Evolutionary conservation across 352 stramenopile species (phyloP).

Genomic region (Hyphochytrium catenoides): DNA sequence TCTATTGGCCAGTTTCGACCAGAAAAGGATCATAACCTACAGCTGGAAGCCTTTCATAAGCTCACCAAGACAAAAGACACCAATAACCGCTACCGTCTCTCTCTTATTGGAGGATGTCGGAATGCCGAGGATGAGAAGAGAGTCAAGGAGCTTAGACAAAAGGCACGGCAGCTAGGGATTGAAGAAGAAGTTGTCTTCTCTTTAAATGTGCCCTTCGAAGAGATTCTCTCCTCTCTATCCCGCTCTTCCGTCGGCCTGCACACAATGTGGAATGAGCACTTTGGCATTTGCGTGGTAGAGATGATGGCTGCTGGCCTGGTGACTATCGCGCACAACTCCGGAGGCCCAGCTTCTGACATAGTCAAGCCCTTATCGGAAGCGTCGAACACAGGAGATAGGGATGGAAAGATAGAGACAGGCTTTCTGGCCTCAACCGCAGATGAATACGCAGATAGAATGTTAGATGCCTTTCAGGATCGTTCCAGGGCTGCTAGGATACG

Average conservation of each 20-base stretch:
- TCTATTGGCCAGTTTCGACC: conserved; percentile 95
- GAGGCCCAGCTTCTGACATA: conserved; percentile 82
- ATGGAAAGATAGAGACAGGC: conserved; percentile 17
- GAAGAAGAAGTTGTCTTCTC: conserved; percentile 69
- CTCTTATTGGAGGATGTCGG: conserved; percentile 81
- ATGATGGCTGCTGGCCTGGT: conserved; percentile 95
- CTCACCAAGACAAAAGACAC: conserved; percentile 22
- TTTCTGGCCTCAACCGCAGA: conserved; percentile 56
- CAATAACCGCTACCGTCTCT: conserved; percentile 1
- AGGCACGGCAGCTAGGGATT: conserved; percentile 51
- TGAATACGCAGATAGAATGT: conserved; percentile 63
- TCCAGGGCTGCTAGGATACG: no score
- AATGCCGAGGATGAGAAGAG: conserved; percentile 71
- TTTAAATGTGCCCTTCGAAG: conserved; percentile 76
- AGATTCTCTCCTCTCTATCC: conserved; percentile 65
- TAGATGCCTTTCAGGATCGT: conserved; percentile 16
- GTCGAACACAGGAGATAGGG: not conserved
- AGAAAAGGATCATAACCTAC: conserved; percentile 93
- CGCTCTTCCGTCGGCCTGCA: conserved; percentile 80
- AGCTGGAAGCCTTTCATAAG: conserved; percentile 67
- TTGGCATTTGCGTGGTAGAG: conserved; percentile 98
- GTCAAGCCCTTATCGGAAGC: conserved; percentile 21
- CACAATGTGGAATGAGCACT: conserved; percentile 99
- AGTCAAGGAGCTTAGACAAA: conserved; percentile 51
- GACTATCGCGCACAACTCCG: conserved; percentile 88